Base-by-base conservation (phyloP, 805 yeast genomes). In the Starmerella sp. region DNA sequence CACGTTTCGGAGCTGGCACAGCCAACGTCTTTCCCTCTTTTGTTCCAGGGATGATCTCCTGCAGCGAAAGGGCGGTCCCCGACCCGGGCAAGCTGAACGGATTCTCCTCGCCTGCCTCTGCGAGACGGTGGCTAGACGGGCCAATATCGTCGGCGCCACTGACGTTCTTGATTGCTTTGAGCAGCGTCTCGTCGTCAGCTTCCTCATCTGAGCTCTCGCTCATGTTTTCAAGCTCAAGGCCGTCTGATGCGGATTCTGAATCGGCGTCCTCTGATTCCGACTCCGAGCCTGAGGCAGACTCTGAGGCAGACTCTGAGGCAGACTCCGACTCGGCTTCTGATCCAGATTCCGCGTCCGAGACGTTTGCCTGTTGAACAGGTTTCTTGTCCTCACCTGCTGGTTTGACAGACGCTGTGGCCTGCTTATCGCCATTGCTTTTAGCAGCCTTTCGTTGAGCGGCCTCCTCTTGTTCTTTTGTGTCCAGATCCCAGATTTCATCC, bases 401-500 rank as follows among this genome's bases (percentile, higher is more conserved):
- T 13, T 15, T 39, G 9, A 3, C 41, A 37, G 41, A 8, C 7
- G 2, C 8, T 6, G 8, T 15, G n/a, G 29, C 28, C 3, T 39
- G 10, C 11, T 39, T 39, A 17, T 9, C 3, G 4, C 29, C 43
- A 15, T 32, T n/a, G 30, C 15, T 10, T 29, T 15, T 17, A 11
- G 49, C 11, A 2, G 38, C 31, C 31, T 34, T 32, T 14, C 15
- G 35, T n/a, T 35, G 13, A 2, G 43, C 14, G 13, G 29, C 42
- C 29, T 41, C 51, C 9, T 57, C 57, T 28, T 55, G 51, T 56
- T 78, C 83, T 32, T 67, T 70, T 35, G 82, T 87, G 66, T 86
- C 93, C 69, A 80, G 69, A 65, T 85, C 96, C 95, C 95, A 88
- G 3, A 86, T 89, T 61, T 83, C 89, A n/a, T 95, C 84, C 41